A percentile compares a stretch with the other conserved stretches of the same genome.
phyloP scores from a whole-genome alignment of 2,329 filamentous ascomycete genomes.

The Botrytis sinoallii region DNA sequence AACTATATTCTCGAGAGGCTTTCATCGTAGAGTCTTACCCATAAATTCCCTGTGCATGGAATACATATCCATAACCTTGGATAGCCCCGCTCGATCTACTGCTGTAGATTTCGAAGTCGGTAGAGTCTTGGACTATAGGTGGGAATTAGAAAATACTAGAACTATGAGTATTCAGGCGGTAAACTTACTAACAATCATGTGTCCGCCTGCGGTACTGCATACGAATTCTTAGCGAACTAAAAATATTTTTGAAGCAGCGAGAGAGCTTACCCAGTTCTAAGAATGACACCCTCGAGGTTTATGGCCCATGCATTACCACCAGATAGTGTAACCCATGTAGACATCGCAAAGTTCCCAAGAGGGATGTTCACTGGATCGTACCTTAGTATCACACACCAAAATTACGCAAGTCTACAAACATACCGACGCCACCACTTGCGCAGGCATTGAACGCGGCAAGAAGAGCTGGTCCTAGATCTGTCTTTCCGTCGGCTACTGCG shows the following conservation, averaged over 20 bases:
- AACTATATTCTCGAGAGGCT: neutral
- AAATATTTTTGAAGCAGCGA: neutral
- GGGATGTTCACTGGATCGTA: constrained; percentile 15
- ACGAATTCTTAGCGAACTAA: neutral
- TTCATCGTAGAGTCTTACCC: neutral
- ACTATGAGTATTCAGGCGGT: too few species aligned
- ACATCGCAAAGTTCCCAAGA: constrained; percentile 40
- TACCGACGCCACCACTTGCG: constrained; percentile 41
- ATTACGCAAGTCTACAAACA: constrained; percentile 5
- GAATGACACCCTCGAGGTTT: constrained; percentile 51
- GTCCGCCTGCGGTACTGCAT: constrained; percentile 41
- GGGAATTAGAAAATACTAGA: neutral
- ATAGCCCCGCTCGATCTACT: constrained; percentile 50
- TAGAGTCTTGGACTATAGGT: constrained; percentile 42
- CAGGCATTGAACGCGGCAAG: constrained; percentile 44
- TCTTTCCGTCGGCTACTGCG: constrained; percentile 44
- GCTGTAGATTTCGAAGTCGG: constrained; percentile 53
- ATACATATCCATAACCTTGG: constrained; percentile 51
- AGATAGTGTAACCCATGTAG: constrained; percentile 48
- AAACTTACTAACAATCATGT: constrained; percentile 47
- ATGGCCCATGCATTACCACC: constrained; percentile 49
- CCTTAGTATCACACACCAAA: neutral
- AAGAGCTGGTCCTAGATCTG: constrained; percentile 45
- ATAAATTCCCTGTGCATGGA: constrained; percentile 36
- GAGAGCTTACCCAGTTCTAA: constrained; percentile 43